A percentile compares a stretch with the other conserved stretches of the same genome.
These are phyloP conservation scores for Phytophthora hibernalis DNA, from an alignment of 352 stramenopile species.

Conservation along the genomic window DNA sequence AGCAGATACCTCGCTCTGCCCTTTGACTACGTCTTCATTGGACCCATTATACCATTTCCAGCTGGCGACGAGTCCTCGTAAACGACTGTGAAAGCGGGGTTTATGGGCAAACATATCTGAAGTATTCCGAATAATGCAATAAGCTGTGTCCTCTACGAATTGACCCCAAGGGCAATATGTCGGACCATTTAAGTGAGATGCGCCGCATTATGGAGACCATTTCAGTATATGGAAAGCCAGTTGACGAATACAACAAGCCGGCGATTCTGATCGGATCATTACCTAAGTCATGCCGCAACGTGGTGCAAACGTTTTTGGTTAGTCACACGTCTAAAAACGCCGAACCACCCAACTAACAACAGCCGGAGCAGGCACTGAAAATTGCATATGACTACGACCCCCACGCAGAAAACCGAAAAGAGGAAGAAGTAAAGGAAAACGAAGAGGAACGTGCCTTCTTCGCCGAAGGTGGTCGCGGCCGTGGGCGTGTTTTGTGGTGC, in stretches of 20 bases:
- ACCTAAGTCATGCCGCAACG: background rate
- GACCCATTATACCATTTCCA: no score
- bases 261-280: background rate
- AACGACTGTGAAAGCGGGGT: background rate
- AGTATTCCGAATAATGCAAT: background rate
- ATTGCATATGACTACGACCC: background rate
- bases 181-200: conserved; percentile 1
- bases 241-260: background rate
- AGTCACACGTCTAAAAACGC: background rate
- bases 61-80: no score
- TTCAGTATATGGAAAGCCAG: background rate
- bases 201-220: background rate
- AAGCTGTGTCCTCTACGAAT: background rate
- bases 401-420: background rate
- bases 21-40: no score
- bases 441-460: background rate
- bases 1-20: no score
- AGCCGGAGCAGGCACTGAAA: background rate
- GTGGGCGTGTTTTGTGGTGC: background rate
- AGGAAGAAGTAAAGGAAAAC: background rate
- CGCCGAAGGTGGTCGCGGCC: background rate
- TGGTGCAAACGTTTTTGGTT: background rate
- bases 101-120: conserved; percentile 5
- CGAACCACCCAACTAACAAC: background rate
- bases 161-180: background rate